Base-by-base conservation (phyloP, 208 protist genomes). In the Lotmaria passim region DNA sequence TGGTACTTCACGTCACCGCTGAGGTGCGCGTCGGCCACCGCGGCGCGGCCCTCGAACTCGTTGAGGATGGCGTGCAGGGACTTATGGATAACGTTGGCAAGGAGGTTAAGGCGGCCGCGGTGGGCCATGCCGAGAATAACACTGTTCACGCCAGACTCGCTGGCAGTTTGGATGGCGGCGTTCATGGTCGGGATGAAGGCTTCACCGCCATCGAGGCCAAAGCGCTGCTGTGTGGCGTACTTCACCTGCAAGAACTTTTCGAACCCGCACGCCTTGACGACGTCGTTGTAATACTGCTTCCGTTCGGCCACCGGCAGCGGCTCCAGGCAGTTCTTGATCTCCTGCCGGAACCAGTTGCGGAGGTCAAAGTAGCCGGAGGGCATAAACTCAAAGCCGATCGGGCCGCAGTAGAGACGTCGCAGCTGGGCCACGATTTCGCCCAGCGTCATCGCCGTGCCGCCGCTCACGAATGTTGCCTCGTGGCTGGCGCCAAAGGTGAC, bases 1-100 rank as follows among this genome's bases (percentile, higher is more conserved):
- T 99, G 98, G 85, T 99, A 99, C 82, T 99, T 99, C 19, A 99
- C 97, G 74, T 99, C 98, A 60, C 98, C 97, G 57, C 82, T 79
- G 21, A 75, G 23, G 50, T 78, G 56, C 17, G 76, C 78, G 26
- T 81, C 41, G n/a, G 79, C 57, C 31, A 82, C 78, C 6, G 78
- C 68, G 24, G 61, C 65, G 28, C 86, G 85, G 48, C 87, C 90
- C 56, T 93, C 79, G 72, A 98, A 98, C 87, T 98, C 93, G 77
- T 85, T 88, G 31, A 98, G 86, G 39, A 97, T 97, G 48, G 74
- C 72, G 59, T 83, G 79, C 31, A 86, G 78, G 15, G 97, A 97
- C 83, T 99, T 99, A 58, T 92, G 83, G 44, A 98, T 83, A 12
- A 99, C 92, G 77, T 99, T 99, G 33, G 90, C 87, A 19, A 99